phyloP scores from a whole-genome alignment of 2,329 filamentous ascomycete genomes.

The Hypoxylon sp. region DNA sequence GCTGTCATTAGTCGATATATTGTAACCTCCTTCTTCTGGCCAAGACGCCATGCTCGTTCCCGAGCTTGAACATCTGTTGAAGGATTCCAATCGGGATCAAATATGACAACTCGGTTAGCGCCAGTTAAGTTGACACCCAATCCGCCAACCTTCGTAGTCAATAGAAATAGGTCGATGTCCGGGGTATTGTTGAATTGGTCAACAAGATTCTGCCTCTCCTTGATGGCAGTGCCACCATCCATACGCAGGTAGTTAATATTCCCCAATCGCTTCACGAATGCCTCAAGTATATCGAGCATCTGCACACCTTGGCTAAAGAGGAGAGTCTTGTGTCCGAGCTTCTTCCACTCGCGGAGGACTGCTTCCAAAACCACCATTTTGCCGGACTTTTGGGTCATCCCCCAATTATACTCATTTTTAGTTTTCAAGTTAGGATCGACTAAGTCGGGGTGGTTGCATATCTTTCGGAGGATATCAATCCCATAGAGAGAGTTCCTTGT shows the following conservation, averaged over 20 bases:
- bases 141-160: slow-evolving; percentile 96
- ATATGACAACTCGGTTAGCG: slow-evolving; percentile 96
- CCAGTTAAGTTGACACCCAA: slow-evolving; percentile 95
- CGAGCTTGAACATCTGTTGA: slow-evolving; percentile 96
- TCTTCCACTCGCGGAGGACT: slow-evolving; percentile 89
- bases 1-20: slow-evolving; percentile 99
- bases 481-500: slow-evolving; percentile 87
- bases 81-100: slow-evolving; percentile 98
- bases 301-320: slow-evolving; percentile 94
- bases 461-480: slow-evolving; percentile 92
- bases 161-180: slow-evolving; percentile 85
- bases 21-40: slow-evolving; percentile 93
- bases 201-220: slow-evolving; percentile 88
- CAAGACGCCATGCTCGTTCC: slow-evolving; percentile 94
- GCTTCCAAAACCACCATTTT: slow-evolving; percentile 97
- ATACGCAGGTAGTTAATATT: slow-evolving; percentile 86
- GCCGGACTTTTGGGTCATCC: slow-evolving; percentile 82
- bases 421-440: slow-evolving; percentile 71
- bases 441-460: slow-evolving; percentile 97
- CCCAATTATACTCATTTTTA: slow-evolving; percentile 81
- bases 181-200: slow-evolving; percentile 92
- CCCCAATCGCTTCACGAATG: slow-evolving; percentile 77
- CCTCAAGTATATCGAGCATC: slow-evolving; percentile 95
- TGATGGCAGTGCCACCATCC: slow-evolving; percentile 93
- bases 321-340: slow-evolving; percentile 90